A percentile compares a stretch with the other conserved stretches of the same genome.
Conservation (phyloP, 1,284 basidiomycete species). For the Cerrena zonata region DNA sequence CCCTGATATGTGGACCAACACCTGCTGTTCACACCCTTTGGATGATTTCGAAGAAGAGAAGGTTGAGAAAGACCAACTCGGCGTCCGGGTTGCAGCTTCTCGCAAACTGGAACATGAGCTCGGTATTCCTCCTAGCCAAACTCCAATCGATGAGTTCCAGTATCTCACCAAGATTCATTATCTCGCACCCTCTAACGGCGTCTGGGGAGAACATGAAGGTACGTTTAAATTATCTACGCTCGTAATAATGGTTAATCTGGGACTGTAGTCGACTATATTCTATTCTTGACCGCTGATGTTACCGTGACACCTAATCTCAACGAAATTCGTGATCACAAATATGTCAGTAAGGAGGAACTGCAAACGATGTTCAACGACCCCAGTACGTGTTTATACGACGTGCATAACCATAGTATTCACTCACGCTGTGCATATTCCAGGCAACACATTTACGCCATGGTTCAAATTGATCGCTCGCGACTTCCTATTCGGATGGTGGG, state of each 20-base stretch:
- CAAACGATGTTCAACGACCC: conserved; percentile 84
- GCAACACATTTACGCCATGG: conserved; percentile 93
- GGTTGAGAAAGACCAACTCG: conserved; percentile 74
- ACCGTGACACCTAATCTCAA: conserved; percentile 81
- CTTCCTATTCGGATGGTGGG: conserved; percentile 99
- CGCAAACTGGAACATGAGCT: conserved; percentile 96
- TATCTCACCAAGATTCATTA: conserved; percentile 98
- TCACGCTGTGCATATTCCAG: conserved; percentile 39
- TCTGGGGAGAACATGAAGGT: conserved; percentile 99
- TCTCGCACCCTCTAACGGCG: conserved; percentile 85
- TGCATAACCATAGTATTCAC: conserved; percentile 1
- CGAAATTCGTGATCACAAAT: conserved; percentile 88
- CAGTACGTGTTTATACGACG: conserved; percentile 35
- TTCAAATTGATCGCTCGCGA: conserved; percentile 97
- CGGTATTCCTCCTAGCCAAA: conserved; percentile 79
- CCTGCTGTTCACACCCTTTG: conserved; percentile 96
- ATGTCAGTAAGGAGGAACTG: conserved; percentile 87
- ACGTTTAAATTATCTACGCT: conserved; percentile 5
- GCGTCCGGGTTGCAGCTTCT: conserved; percentile 84
- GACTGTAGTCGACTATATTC: conserved; percentile 98
- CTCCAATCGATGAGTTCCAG: conserved; percentile 83
- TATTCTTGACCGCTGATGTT: conserved; percentile 90
- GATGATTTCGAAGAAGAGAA: conserved; percentile 84
- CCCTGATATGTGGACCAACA: conserved; percentile 99
- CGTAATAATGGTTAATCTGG: conserved; percentile 8